phyloP scores from a whole-genome alignment of 805 yeast genomes.

The Geotrichum ghanense region DNA sequence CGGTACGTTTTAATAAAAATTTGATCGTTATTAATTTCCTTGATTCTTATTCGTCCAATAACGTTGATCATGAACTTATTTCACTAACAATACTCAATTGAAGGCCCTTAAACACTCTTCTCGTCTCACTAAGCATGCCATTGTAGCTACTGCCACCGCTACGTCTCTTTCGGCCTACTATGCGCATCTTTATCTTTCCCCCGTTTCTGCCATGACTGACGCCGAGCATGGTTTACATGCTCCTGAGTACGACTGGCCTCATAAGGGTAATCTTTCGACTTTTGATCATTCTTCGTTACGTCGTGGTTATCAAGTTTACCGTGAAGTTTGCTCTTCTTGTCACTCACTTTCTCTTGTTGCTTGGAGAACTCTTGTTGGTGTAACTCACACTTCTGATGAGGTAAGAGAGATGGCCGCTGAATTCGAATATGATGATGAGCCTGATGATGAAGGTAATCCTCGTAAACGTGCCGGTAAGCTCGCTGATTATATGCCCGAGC shows the following conservation, averaged over 20 bases:
- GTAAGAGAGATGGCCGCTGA: slow-evolving; percentile 91
- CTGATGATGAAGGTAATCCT: slow-evolving; percentile 49
- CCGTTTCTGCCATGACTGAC: slow-evolving; percentile 94
- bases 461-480: slow-evolving; percentile 97
- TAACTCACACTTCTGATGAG: slow-evolving; percentile 82
- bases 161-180: slow-evolving; percentile 76
- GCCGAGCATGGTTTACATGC: slow-evolving; percentile 99
- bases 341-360: slow-evolving; percentile 95
- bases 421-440: slow-evolving; percentile 50
- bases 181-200: slow-evolving; percentile 71
- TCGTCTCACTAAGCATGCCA: slow-evolving; percentile 20
- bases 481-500: slow-evolving; percentile 90
- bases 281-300: slow-evolving; percentile 93
- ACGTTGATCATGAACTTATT: slow-evolving; percentile 6
- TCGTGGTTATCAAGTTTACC: slow-evolving; percentile 98
- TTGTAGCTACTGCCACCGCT: slow-evolving; percentile 46
- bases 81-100: slow-evolving; percentile 19
- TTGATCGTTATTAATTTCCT: neutral
- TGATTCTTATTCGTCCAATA: neutral
- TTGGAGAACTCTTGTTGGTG: slow-evolving; percentile 97
- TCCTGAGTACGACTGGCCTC: slow-evolving; percentile 88
- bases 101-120: slow-evolving; percentile 1
- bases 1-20: slow-evolving; percentile 8
- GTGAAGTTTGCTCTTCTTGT: slow-evolving; percentile 98
- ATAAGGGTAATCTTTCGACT: slow-evolving; percentile 72